phyloP scores from a whole-genome alignment of 768 basidiomycete species.

The Nidularia sp. region DNA sequence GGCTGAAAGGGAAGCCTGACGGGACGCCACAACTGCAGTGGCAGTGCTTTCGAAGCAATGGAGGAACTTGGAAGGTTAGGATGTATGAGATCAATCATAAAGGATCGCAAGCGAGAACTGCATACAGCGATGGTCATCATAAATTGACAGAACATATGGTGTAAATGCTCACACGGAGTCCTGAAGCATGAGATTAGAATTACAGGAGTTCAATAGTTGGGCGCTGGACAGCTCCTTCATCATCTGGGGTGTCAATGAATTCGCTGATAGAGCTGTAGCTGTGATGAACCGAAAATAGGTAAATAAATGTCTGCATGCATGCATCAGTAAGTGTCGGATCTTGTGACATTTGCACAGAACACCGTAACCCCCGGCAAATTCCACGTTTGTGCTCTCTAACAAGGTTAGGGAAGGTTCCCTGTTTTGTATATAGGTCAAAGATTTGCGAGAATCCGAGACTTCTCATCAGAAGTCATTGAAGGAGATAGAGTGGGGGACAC shows the following conservation, averaged over 20 bases:
- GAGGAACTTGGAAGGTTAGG: not conserved
- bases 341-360: not conserved
- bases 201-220: too few species aligned
- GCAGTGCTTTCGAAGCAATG: slow-evolving; percentile 13
- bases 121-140: too few species aligned
- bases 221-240: too few species aligned
- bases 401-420: not conserved
- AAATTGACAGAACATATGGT: too few species aligned
- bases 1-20: not conserved
- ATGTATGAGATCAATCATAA: not conserved
- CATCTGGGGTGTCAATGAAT: too few species aligned
- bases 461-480: not conserved
- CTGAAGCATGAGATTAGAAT: too few species aligned
- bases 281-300: too few species aligned
- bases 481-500: not conserved
- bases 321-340: not conserved
- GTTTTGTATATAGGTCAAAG: not conserved
- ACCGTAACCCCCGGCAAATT: not conserved
- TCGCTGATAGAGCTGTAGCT: too few species aligned
- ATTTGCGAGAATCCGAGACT: not conserved
- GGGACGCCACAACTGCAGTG: slow-evolving; percentile 19
- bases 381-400: not conserved
- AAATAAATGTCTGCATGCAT: too few species aligned
- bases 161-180: too few species aligned
- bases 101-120: too few species aligned